Conservation (phyloP, 2,329 filamentous ascomycete species). For the Lithohypha guttulata region DNA sequence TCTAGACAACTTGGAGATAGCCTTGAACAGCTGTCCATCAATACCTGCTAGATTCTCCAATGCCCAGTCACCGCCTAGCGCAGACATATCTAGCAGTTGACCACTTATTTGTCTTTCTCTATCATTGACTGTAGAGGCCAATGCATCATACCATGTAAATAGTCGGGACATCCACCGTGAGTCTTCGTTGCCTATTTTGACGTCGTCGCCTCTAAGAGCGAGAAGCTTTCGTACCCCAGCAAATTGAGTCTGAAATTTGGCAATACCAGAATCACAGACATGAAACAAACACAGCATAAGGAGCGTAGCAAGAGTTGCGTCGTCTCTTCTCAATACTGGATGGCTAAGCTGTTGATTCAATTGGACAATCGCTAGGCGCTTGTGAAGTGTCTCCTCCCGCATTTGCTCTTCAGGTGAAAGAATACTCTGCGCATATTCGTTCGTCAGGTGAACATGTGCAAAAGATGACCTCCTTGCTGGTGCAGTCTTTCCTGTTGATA, state of each 20-base stretch:
- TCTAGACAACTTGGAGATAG: slow-evolving; percentile 70
- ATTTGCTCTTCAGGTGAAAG: slow-evolving; percentile 48
- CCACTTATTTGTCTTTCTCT: slow-evolving; percentile 63
- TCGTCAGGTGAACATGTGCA: slow-evolving; percentile 34
- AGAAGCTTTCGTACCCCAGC: slow-evolving; percentile 87
- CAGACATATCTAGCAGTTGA: slow-evolving; percentile 51
- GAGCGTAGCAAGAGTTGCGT: slow-evolving; percentile 78
- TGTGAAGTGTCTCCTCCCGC: slow-evolving; percentile 71
- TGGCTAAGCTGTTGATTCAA: slow-evolving; percentile 78
- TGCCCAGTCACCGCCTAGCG: slow-evolving; percentile 56
- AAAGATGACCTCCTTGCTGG: slow-evolving; percentile 40
- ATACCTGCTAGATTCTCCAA: slow-evolving; percentile 81
- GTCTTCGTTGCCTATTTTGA: slow-evolving; percentile 37
- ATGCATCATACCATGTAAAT: slow-evolving; percentile 90
- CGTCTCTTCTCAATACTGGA: slow-evolving; percentile 61
- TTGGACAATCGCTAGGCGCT: slow-evolving; percentile 69
- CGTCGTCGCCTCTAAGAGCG: slow-evolving; percentile 56
- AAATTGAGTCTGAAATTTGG: slow-evolving; percentile 87
- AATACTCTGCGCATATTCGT: slow-evolving; percentile 33
- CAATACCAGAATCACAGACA: slow-evolving; percentile 84
- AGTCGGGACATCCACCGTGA: slow-evolving; percentile 79
- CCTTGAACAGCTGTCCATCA: slow-evolving; percentile 75
- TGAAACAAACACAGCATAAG: slow-evolving; percentile 84
- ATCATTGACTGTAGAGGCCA: slow-evolving; percentile 85
- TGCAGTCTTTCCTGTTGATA: slow-evolving; percentile 42